Base-by-base conservation (phyloP, 164 flowering plant genomes). In the Vitis rupestris region DNA sequence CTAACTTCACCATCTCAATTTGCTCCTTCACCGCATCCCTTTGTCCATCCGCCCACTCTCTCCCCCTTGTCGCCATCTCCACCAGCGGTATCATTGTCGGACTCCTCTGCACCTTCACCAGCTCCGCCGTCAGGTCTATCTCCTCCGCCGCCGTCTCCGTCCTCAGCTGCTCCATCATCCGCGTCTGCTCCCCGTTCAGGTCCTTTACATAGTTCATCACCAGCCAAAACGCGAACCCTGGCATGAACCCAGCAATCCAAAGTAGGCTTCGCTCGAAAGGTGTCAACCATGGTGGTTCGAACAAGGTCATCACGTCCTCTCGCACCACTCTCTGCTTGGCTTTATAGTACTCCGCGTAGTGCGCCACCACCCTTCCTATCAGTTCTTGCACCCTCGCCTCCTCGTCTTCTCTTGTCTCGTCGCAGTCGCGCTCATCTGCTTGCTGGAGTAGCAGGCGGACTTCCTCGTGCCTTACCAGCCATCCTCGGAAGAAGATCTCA, bases 131-230 rank as follows among this genome's bases (percentile, higher is more conserved):
- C 67, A 66, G 54, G 50, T 61, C 74, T 51, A 66, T 67, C 68
- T 77, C 81, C 31, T 48, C 60, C 58, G 60, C 30, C 60, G 59
- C 54, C 13, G 78, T 68, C 79, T 71, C 71, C 11, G n/a, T 27
- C 59, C 3, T 66, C 69, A 71, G 9, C 29, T 10, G 15, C 68
- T 73, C 72, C 31, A 63, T 30, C 16, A 23, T 8, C 56, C 12
- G 2, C 19, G 16, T 11, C 58, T 68, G 68, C 44, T 57, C 72
- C 48, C 8, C 56, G 23, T 19, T 10, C 61, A 69, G 9, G 10
- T 63, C 73, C 37, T 13, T 9, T 13, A 67, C 76, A 16, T 58
- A 9, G 17, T 23, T 27, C 27, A 16, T 10, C 9, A 64, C 44
- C 10, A 74, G 8, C 11, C 60, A 51, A 23, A 69, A 50, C 2